Base-by-base conservation (phyloP, 495 filamentous ascomycete species). In the Halenospora varia region DNA sequence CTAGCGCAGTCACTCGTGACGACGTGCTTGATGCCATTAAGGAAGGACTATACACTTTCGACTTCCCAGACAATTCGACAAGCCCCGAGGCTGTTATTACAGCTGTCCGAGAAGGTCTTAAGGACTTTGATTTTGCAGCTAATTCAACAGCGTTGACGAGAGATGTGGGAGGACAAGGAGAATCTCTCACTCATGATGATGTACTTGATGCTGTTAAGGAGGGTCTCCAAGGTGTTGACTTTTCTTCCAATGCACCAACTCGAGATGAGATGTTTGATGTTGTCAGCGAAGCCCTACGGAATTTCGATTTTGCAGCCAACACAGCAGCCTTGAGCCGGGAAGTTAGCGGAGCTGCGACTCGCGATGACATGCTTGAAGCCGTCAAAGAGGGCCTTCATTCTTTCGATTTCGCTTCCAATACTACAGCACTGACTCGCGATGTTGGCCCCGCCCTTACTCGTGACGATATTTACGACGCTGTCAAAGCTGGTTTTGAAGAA, bases 221-320 rank as follows among this genome's bases (percentile, higher is more conserved):
- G 54, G 90, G 88, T 2, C 92, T 88, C 83, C 89, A 95, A 62
- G 85, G 80, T 2, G 93, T 91, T 71, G 90, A 92, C 66, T 90
- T 90, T 2, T 87, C 95, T 59, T 89, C 94, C 39, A 63, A 72
- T 93, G 10, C 84, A 94, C 62, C 89, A 92, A 65, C 87, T 91
- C 80, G 88, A 2, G 88, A 94, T 22, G 91, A 95, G 60, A 85
- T 96, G 25, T 78, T 96, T 1, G 82, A 87, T 29, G 91, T 88
- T 60, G 75, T 96, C n/a, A 79, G 83, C 54, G 87, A 96, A 68
- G 90, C 90, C 9, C 74, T 96, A 6, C 83, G 86, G 59, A 79
- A 84, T 17, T 92, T 78, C 45, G 71, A 75, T 18, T 73, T 77
- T 39, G 23, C 55, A 91, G 59, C 80, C 82, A 47, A 83, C 82